phyloP scores from a whole-genome alignment of 768 basidiomycete genomes.

The Peribolospora kevripleyi region DNA sequence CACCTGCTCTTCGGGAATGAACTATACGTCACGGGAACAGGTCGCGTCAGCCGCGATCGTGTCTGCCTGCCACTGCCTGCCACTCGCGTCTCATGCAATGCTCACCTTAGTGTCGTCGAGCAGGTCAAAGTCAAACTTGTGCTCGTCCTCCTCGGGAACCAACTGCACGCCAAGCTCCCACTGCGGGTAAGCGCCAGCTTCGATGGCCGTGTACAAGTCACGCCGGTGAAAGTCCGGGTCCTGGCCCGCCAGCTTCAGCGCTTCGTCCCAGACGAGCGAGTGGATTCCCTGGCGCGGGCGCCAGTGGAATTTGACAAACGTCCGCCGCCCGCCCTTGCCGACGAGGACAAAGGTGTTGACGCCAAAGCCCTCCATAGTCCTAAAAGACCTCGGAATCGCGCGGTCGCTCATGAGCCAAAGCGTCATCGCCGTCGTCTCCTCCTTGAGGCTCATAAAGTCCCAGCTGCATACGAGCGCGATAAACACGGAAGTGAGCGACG shows the following conservation, averaged over 20 bases:
- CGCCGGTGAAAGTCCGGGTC: conserved; percentile 82
- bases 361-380: conserved; percentile 72
- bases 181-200: conserved; percentile 40
- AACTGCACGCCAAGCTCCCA: conserved; percentile 58
- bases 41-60: too few relatives aligned
- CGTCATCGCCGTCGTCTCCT: conserved; percentile 40
- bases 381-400: conserved; percentile 56
- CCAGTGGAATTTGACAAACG: conserved; percentile 77
- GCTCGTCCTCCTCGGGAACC: conserved; percentile 44
- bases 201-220: conserved; percentile 46
- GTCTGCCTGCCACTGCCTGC: too few relatives aligned
- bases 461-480: neutral
- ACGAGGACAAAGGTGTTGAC: conserved; percentile 64
- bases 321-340: conserved; percentile 38
- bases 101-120: conserved; percentile 51
- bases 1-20: conserved; percentile 60
- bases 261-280: conserved; percentile 70
- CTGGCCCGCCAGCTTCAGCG: conserved; percentile 53
- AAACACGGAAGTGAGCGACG: neutral
- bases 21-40: neutral
- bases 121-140: conserved; percentile 60
- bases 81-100: neutral
- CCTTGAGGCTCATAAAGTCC: conserved; percentile 6
- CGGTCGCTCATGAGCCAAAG: conserved; percentile 75
- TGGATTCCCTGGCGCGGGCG: conserved; percentile 57